Evolutionary conservation across 2,329 filamentous ascomycete species (phyloP), one percentile per base, ranked within the genome.

Genomic region (Ceratocystis huliohia): DNA sequence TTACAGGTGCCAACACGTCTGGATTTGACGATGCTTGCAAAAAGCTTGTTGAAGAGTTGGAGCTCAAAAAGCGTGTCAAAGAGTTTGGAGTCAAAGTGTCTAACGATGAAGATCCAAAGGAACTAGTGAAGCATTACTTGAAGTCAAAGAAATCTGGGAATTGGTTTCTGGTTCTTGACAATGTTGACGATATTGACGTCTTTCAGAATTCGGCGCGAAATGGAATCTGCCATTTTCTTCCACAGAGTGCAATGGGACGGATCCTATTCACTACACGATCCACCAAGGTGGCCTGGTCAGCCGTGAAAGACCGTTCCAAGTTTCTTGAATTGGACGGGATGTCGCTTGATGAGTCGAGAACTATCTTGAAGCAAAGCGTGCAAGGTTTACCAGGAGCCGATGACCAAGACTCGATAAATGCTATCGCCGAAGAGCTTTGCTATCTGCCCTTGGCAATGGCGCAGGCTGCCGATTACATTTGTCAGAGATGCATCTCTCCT

Each of bases 91-190:
- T 37, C 33, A 37, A 48, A 5, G 17, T 15, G 8, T 8, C 7
- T 4, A 25, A 28, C 6, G 22, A 13, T 4, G 15, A 56, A 28
- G 50, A 56, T 10, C 15, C 56, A 20, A 70, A 67, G 59, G 61
- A 63, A n/a, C 17, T 62, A 0, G 57, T 72, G 2, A 65, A 62
- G 33, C 28, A 45, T 4, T 57, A 70, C 30, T 66, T 73, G 0
- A 70, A 69, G 63, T 70, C 67, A 1, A 59, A 69, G n/a, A 30
- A 57, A 1, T 66, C 70, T 1, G 70, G 70, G 1, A 67, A 64
- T 1, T 73, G 72, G 71, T 65, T 73, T 30, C 66, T 73, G 0
- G 46, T 72, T 2, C 10, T 72, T 5, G 72, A 73, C 44, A 72
- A 71, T 20, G 70, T 70, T 6, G 70, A 73, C 53, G 70, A 72